Evolutionary conservation across 495 filamentous ascomycete species (phyloP).

Genomic region (Hypoxylon fuscum): DNA sequence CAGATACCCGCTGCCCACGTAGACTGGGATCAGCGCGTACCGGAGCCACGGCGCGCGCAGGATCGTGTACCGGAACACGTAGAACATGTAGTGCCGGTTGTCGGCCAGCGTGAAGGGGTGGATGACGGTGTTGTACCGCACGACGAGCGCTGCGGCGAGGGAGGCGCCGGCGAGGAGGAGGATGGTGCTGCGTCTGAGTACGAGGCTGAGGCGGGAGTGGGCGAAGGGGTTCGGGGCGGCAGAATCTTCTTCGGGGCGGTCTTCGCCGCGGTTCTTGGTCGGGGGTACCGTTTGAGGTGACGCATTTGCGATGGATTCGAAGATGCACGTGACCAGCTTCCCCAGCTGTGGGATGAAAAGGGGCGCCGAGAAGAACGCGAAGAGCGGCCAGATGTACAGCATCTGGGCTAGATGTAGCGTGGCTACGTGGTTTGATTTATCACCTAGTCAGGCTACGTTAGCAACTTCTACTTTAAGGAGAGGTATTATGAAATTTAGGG

Average conservation of each 20-base stretch:
- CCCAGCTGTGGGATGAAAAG: slow-evolving; percentile 62
- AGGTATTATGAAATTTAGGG: slow-evolving; percentile 8
- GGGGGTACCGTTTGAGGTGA: no score
- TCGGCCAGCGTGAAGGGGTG: slow-evolving; percentile 97
- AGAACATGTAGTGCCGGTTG: slow-evolving; percentile 97
- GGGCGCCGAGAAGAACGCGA: slow-evolving; percentile 88
- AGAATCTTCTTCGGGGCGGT: background rate
- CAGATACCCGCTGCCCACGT: slow-evolving; percentile 67
- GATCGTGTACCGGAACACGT: slow-evolving; percentile 88
- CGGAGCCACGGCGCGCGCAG: slow-evolving; percentile 67
- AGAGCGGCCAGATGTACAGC: slow-evolving; percentile 92
- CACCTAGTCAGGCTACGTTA: slow-evolving; percentile 64
- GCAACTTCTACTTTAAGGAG: background rate
- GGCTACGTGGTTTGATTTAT: slow-evolving; percentile 92
- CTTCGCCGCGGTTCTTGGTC: background rate
- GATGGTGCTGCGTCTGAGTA: slow-evolving; percentile 7
- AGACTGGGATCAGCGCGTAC: slow-evolving; percentile 69
- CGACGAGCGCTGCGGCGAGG: slow-evolving; percentile 60
- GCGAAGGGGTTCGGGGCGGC: no score
- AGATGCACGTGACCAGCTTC: background rate
- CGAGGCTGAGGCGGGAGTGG: slow-evolving; percentile 20
- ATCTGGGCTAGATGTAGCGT: slow-evolving; percentile 90
- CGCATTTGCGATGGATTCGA: background rate
- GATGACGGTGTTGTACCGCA: slow-evolving; percentile 88
- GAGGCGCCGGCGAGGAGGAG: slow-evolving; percentile 46